Evolutionary conservation across 495 filamentous ascomycete species (phyloP).

Genomic region (Saxophila tyrrhenica): DNA sequence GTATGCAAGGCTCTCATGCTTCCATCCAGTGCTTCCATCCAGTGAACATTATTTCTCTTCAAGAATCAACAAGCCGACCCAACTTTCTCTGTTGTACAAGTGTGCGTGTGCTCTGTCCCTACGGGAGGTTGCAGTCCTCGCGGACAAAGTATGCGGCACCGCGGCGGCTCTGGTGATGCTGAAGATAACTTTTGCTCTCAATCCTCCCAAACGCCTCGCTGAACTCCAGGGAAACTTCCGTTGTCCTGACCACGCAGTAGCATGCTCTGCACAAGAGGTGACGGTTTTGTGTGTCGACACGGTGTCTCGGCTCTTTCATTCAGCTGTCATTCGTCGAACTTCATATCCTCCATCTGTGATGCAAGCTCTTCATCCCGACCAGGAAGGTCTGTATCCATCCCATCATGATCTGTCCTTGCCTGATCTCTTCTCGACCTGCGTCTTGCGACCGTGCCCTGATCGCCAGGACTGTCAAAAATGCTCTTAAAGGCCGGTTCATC

Average conservation of each 20-base stretch:
- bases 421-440: constrained; percentile 38
- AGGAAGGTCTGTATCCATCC: constrained; percentile 1
- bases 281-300: neutral
- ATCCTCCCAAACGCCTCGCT: neutral
- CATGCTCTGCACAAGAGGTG: neutral
- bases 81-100: neutral
- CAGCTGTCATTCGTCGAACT: neutral
- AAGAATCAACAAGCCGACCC: neutral
- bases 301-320: neutral
- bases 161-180: neutral
- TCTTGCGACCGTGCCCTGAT: constrained; percentile 30
- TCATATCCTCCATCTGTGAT: constrained; percentile 9
- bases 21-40: neutral
- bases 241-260: too few species aligned
- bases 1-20: neutral
- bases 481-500: constrained; percentile 32
- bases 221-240: constrained; percentile 1
- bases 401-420: constrained; percentile 38
- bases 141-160: neutral
- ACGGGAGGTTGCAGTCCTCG: neutral
- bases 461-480: constrained; percentile 47
- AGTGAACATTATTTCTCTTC: neutral
- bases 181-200: constrained; percentile 3
- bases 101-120: neutral
- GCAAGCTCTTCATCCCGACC: constrained; percentile 9